phyloP scores from a whole-genome alignment of 768 basidiomycete species.

The Mycena pura region DNA sequence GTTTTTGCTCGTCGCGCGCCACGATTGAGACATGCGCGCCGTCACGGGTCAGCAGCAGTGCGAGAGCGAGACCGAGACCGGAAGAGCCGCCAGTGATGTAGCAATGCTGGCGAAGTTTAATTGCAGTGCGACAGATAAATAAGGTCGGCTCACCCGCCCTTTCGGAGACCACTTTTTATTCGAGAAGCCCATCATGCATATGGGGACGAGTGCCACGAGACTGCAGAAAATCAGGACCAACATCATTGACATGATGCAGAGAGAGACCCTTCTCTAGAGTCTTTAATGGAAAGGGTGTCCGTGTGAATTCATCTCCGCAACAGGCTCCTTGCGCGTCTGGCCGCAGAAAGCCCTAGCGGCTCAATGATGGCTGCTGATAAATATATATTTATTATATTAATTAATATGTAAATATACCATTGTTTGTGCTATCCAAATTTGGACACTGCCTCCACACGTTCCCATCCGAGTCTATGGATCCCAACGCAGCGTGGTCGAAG shows the following conservation, averaged over 20 bases:
- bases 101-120: conserved; percentile 57
- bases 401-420: no score
- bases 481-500: conserved; percentile 36
- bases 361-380: no score
- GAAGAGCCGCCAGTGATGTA: conserved; percentile 77
- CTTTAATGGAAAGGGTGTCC: no score
- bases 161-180: conserved; percentile 54
- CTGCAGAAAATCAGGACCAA: conserved; percentile 4
- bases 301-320: no score
- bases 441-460: background rate
- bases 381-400: no score
- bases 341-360: no score
- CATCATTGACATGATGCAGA: no score
- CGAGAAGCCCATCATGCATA: conserved; percentile 29
- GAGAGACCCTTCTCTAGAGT: no score
- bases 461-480: conserved; percentile 43
- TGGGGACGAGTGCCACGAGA: background rate
- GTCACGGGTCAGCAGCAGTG: conserved; percentile 58
- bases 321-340: no score
- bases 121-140: background rate
- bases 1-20: conserved; percentile 60
- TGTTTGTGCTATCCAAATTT: no score
- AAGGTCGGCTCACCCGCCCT: conserved; percentile 39
- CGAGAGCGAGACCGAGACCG: conserved; percentile 71
- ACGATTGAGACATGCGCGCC: conserved; percentile 79